phyloP scores from a whole-genome alignment of 2,329 filamentous ascomycete species.

The Rhytidhysteron rufulum region DNA sequence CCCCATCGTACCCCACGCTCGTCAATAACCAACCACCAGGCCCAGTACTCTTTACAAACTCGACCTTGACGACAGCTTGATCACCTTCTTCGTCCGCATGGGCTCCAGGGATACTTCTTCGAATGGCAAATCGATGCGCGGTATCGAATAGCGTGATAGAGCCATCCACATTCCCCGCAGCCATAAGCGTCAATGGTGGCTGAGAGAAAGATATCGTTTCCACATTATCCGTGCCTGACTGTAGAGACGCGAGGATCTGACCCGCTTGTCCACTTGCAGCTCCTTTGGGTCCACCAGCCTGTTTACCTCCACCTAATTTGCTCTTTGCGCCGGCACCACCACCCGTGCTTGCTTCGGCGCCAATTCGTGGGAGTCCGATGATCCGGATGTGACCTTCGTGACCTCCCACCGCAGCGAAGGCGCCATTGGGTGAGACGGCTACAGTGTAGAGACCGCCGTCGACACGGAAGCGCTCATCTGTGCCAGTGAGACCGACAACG shows the following conservation, averaged over 20 bases:
- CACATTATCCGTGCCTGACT: conserved; percentile 73
- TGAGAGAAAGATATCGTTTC: conserved; percentile 69
- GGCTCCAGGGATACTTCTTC: conserved; percentile 74
- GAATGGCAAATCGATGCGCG: conserved; percentile 79
- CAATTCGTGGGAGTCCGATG: conserved; percentile 71
- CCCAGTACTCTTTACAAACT: conserved; percentile 63
- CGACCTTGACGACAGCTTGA: conserved; percentile 87
- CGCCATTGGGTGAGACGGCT: conserved; percentile 73
- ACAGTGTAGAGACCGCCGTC: conserved; percentile 89
- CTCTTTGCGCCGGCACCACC: conserved; percentile 48
- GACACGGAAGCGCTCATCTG: conserved; percentile 86
- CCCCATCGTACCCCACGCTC: conserved; percentile 87
- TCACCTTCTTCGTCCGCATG: conserved; percentile 70
- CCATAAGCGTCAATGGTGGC: conserved; percentile 58
- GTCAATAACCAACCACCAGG: conserved; percentile 67
- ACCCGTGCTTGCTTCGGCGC: conserved; percentile 30
- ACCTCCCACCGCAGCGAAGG: conserved; percentile 81
- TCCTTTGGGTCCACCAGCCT: conserved; percentile 33
- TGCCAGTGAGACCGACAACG: conserved; percentile 70
- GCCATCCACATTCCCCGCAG: conserved; percentile 62
- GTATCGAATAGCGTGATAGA: conserved; percentile 83
- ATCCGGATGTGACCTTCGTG: conserved; percentile 83
- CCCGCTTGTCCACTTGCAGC: conserved; percentile 52
- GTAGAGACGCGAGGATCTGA: conserved; percentile 76
- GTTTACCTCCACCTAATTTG: conserved; percentile 42